Evolutionary conservation across 306 rosid species (phyloP).

Genomic region (Quercus glauca): DNA sequence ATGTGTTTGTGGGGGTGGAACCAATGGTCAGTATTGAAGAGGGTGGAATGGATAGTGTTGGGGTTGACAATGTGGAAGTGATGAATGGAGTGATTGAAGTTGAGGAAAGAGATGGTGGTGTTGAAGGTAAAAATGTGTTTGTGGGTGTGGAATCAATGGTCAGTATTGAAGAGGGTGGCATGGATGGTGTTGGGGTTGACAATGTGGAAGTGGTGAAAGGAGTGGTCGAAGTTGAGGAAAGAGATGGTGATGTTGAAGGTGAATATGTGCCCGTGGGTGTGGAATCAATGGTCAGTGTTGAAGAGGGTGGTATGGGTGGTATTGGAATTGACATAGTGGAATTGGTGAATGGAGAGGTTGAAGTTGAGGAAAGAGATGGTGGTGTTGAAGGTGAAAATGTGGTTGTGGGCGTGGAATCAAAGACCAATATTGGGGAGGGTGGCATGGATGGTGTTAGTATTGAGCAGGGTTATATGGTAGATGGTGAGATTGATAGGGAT

Average conservation of each 20-base stretch:
- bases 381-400: constrained; percentile 7
- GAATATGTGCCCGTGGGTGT: constrained; percentile 1
- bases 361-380: not conserved
- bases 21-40: not conserved
- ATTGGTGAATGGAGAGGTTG: constrained; percentile 9
- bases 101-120: not conserved
- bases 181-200: constrained; percentile 5
- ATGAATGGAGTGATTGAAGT: constrained; percentile 5
- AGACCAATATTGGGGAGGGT: not conserved
- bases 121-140: too few species aligned
- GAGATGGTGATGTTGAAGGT: not conserved
- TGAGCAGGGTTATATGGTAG: constrained; percentile 13
- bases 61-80: constrained; percentile 10
- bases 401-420: not conserved
- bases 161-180: too few species aligned
- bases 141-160: too few species aligned
- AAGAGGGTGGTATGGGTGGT: not conserved
- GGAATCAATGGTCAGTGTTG: not conserved
- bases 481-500: constrained; percentile 14
- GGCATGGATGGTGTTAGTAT: constrained; percentile 3
- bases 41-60: constrained; percentile 1
- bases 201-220: constrained; percentile 12
- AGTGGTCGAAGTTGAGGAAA: constrained; percentile 5
- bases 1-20: not conserved
- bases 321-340: constrained; percentile 12